phyloP scores from a whole-genome alignment of 2,329 filamentous ascomycete genomes.

The Corinectria fuckeliana region DNA sequence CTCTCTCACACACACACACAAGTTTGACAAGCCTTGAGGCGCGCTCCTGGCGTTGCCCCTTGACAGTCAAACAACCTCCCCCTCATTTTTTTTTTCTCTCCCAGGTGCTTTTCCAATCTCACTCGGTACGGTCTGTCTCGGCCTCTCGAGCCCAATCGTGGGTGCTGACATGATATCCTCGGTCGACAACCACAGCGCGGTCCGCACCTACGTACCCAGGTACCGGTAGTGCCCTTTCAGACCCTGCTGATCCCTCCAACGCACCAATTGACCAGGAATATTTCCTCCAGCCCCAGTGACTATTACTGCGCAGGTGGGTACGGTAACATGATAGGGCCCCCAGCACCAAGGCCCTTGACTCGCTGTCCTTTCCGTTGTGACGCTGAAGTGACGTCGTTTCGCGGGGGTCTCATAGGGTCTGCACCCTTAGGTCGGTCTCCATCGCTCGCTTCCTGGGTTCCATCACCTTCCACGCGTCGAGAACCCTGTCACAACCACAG shows the following conservation, averaged over 20 bases:
- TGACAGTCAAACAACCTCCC: no score
- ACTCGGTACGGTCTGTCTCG: not conserved
- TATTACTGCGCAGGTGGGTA: not conserved
- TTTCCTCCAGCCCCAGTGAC: not conserved
- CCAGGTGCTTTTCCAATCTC: not conserved
- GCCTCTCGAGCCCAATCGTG: not conserved
- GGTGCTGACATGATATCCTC: not conserved
- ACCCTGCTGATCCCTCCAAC: not conserved
- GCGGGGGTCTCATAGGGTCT: slow-evolving; percentile 28
- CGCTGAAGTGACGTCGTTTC: slow-evolving; percentile 25
- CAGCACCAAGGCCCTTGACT: not conserved
- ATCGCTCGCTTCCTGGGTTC: slow-evolving; percentile 20
- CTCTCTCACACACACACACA: not conserved
- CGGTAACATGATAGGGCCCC: not conserved
- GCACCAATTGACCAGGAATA: not conserved
- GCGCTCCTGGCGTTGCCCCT: no score
- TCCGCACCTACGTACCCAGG: no score
- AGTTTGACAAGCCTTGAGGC: not conserved
- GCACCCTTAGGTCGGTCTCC: not conserved
- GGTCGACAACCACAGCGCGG: not conserved
- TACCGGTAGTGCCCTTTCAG: no score
- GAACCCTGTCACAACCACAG: not conserved
- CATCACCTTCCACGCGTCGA: slow-evolving; percentile 14
- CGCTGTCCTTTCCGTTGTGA: slow-evolving; percentile 8
- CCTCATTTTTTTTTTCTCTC: not conserved